phyloP scores from a whole-genome alignment of 371 early-diverging fungal genomes.

The Mortierella sp. region DNA sequence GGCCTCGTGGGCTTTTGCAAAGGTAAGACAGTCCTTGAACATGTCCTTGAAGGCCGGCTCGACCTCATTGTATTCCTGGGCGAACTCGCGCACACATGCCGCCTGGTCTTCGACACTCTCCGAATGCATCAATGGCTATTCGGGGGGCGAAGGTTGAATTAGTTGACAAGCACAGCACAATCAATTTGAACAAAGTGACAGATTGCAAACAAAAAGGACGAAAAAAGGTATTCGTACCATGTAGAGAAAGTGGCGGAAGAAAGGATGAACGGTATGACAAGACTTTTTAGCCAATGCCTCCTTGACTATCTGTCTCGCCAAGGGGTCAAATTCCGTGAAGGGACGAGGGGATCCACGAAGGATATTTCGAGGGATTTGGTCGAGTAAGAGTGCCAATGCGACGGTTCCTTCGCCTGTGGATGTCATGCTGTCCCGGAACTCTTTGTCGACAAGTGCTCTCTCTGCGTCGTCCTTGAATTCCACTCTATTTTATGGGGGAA shows the following conservation, averaged over 20 bases:
- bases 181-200: too few relatives aligned
- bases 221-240: conserved; percentile 48
- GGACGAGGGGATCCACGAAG: conserved; percentile 64
- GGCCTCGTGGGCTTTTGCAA: conserved; percentile 60
- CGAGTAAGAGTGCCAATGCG: conserved; percentile 64
- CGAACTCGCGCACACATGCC: conserved; percentile 60
- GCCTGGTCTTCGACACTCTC: conserved; percentile 68
- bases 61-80: conserved; percentile 52
- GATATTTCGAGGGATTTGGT: conserved; percentile 73
- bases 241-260: conserved; percentile 64
- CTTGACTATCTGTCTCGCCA: conserved; percentile 61
- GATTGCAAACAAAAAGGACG: neutral
- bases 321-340: conserved; percentile 63
- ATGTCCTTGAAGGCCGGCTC: conserved; percentile 54
- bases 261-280: conserved; percentile 62
- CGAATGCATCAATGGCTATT: conserved; percentile 69
- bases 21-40: conserved; percentile 53
- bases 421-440: conserved; percentile 30
- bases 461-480: conserved; percentile 44
- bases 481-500: conserved; percentile 10
- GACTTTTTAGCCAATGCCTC: conserved; percentile 60
- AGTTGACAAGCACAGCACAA: too few relatives aligned
- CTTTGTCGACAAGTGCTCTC: conserved; percentile 34
- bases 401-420: conserved; percentile 58
- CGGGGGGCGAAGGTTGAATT: too few relatives aligned